Conservation (phyloP, 2,329 filamentous ascomycete species). For the Chaetothyriales sp. region DNA sequence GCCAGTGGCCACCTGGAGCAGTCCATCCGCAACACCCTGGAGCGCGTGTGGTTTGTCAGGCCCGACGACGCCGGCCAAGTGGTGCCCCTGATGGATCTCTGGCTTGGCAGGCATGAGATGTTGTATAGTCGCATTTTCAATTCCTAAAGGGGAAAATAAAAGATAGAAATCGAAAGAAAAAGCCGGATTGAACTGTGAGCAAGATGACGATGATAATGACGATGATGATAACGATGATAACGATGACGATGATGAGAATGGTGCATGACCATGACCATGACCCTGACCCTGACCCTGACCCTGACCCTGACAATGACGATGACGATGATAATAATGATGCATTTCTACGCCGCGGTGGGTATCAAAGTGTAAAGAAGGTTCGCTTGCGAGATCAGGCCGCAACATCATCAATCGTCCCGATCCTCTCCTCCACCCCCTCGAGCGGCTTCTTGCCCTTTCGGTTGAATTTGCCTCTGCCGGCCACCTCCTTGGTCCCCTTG, state of each 20-base stretch:
- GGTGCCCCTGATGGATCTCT: constrained; percentile 50
- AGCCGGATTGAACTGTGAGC: no score
- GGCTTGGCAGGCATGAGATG: constrained; percentile 52
- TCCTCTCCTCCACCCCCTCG: constrained; percentile 14
- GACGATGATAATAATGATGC: no score
- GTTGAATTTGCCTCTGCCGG: constrained; percentile 5
- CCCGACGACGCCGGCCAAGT: constrained; percentile 46
- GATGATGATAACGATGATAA: no score
- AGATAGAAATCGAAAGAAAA: no score
- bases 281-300: no score
- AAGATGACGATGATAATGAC: no score
- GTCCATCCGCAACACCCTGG: constrained; percentile 38
- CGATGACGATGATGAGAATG: no score
- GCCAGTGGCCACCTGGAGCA: constrained; percentile 40
- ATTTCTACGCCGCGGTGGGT: no score
- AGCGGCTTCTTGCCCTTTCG: constrained; percentile 10
- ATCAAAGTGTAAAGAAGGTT: no score
- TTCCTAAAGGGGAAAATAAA: constrained; percentile 32
- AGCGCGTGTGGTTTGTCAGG: constrained; percentile 33
- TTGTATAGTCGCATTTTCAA: constrained; percentile 56
- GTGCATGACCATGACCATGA: no score
- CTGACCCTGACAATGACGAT: no score
- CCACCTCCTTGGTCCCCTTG: constrained; percentile 4
- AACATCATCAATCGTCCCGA: constrained; percentile 13
- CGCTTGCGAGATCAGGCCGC: not conserved